Base-by-base conservation (phyloP, 331 rosid genomes). In the Phaseolus coccineus region DNA sequence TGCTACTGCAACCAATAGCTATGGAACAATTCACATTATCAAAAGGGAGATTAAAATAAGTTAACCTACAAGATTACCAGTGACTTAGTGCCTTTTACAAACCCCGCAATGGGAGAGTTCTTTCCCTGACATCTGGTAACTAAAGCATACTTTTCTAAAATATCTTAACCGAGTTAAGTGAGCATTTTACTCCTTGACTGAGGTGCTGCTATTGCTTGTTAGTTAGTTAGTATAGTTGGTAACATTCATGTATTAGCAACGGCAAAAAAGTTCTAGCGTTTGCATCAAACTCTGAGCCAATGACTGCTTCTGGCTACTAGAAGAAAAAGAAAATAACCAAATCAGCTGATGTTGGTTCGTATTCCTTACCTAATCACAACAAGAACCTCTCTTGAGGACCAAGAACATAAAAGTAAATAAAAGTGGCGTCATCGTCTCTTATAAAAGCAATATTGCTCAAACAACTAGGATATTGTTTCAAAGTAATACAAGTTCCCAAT, bases 181-280 rank as follows among this genome's bases (percentile, higher is more conserved):
- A 35, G 97, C 93, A 58, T 86, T 91, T 83, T 90, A 97, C 81
- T 91, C 97, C 87, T 92, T 89, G 82, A 86, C 85, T 63, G 97
- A 91, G 79, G 83, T 39, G 79, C 96, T 88, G 94, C 69, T 50
- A 50, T 15, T 22, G 22, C 10, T 39, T 11, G 69, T 19, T 19
- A 19, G 69, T 19, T 19, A 19, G 69, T 87, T 53, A 53, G 59
- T 22, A 53, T 53, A 53, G 59, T 22, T 19, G 40, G 8, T 37
- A 37, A 19, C 22, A 19, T 19, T 19, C 22, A 19, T 19, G 22
- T 19, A 19, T 19, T 19, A 19, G 22, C 22, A 53, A 53, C 13
- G 4, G 55, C n/a, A 50, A 50, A 50, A 50, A 50, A 3, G 4
- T 50, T 15, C 22, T 4, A 47, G 55, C 5, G 55, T 50, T 14